Percentiles rank a stretch among this genome's conserved stretches.
phyloP scores from a whole-genome alignment of 1,284 basidiomycete genomes.

The Somion occarium region DNA sequence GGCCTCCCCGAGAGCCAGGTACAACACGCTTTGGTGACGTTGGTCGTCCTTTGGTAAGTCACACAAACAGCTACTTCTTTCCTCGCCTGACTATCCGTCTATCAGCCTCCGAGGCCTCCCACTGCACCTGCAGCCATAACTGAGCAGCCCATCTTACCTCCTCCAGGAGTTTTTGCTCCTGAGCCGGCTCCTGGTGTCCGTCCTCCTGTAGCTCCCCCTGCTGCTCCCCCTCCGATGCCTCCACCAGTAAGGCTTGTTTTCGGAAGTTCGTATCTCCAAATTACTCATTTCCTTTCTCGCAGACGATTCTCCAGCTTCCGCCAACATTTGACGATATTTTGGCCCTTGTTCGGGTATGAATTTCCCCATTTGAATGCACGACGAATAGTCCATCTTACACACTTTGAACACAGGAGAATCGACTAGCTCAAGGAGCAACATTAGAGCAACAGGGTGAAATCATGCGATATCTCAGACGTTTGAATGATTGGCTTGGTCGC shows the following conservation, averaged over 20 bases:
- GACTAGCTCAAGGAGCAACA: conserved; percentile 63
- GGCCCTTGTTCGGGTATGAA: conserved; percentile 53
- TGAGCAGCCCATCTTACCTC: background rate
- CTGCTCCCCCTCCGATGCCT: background rate
- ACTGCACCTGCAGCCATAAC: conserved; percentile 9
- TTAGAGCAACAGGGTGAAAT: conserved; percentile 73
- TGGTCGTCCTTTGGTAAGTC: background rate
- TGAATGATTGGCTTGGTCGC: conserved; percentile 71
- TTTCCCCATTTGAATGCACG: background rate
- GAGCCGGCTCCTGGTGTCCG: conserved; percentile 6
- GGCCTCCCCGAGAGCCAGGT: background rate
- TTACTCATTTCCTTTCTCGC: conserved; percentile 2
- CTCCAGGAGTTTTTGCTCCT: background rate
- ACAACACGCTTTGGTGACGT: background rate
- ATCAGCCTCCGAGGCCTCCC: background rate
- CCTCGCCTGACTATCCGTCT: background rate
- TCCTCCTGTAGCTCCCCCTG: background rate
- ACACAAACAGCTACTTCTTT: background rate
- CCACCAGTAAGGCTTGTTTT: conserved; percentile 22
- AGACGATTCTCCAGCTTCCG: conserved; percentile 54
- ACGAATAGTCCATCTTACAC: no score
- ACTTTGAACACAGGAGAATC: conserved; percentile 53
- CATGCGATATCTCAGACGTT: conserved; percentile 65
- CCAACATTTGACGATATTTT: conserved; percentile 47
- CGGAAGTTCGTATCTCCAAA: conserved; percentile 9